Evolutionary conservation across 1,139 yeast genomes (phyloP).

Genomic region (Candida tetrigidarum): DNA sequence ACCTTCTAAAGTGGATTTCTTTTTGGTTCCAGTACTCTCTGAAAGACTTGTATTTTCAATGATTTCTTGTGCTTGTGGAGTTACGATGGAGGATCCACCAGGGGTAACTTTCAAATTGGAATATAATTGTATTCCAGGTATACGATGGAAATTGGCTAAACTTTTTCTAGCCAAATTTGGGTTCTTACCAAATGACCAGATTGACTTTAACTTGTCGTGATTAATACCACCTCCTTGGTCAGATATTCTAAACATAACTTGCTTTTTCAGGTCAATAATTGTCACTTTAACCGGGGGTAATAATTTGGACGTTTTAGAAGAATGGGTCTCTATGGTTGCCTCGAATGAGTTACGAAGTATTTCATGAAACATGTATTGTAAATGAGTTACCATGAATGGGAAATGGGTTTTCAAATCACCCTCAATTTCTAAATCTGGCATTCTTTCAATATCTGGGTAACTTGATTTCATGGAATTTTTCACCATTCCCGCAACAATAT

Average conservation of each 20-base stretch:
- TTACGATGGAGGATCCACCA: conserved; percentile 42
- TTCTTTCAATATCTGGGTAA: conserved; percentile 55
- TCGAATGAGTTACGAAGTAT: conserved; percentile 82
- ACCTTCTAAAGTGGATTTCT: conserved; percentile 40
- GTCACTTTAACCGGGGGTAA: conserved; percentile 77
- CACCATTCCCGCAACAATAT: conserved; percentile 54
- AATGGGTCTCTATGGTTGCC: conserved; percentile 63
- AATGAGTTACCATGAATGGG: conserved; percentile 84
- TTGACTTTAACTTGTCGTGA: conserved; percentile 56
- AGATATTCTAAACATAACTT: conserved; percentile 75
- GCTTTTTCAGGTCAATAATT: conserved; percentile 65
- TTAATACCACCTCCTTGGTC: conserved; percentile 91
- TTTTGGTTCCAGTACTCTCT: conserved; percentile 35
- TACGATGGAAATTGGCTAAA: conserved; percentile 63
- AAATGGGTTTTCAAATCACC: conserved; percentile 68
- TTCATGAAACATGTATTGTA: conserved; percentile 86
- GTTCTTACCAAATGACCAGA: conserved; percentile 86
- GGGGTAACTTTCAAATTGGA: conserved; percentile 45
- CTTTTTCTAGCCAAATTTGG: conserved; percentile 61
- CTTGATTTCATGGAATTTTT: conserved; percentile 46
- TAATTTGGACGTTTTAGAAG: conserved; percentile 28
- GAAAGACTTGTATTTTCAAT: conserved; percentile 35
- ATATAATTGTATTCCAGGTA: conserved; percentile 60
- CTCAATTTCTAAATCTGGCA: conserved; percentile 78
- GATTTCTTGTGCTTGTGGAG: conserved; percentile 21